Evolutionary conservation across 129 eudicot species (phyloP).

Genomic region (Dittrichia graveolens): DNA sequence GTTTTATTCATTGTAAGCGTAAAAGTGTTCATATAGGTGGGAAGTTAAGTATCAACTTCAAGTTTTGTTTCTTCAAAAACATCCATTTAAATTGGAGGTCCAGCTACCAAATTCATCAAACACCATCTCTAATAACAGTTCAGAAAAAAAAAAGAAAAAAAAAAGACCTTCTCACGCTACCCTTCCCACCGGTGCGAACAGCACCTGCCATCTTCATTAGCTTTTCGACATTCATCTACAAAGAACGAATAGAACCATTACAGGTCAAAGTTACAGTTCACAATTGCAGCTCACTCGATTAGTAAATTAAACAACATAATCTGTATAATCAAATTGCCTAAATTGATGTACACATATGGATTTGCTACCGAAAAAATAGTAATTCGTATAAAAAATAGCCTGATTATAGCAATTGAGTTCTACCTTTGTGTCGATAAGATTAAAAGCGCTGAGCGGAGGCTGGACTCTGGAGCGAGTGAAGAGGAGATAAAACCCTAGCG

Average conservation of each 20-base stretch:
- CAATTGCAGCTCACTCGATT: background rate
- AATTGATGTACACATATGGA: background rate
- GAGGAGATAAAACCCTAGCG: slow-evolving; percentile 23
- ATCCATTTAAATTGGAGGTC: background rate
- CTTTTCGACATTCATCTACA: slow-evolving; percentile 81
- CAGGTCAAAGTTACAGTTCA: background rate
- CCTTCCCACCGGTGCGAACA: slow-evolving; percentile 80
- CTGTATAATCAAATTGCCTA: background rate
- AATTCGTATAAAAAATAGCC: background rate
- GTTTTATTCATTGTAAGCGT: too few relatives aligned
- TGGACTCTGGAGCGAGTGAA: background rate
- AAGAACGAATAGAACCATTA: background rate
- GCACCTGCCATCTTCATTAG: slow-evolving; percentile 86
- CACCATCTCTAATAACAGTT: background rate
- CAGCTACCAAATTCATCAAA: background rate
- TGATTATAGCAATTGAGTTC: too few relatives aligned
- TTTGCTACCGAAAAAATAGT: background rate
- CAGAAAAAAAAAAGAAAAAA: background rate
- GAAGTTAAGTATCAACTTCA: too few relatives aligned
- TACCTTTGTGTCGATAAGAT: slow-evolving; percentile 24
- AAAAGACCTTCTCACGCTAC: slow-evolving; percentile 62
- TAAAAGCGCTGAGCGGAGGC: background rate
- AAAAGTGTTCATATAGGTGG: too few relatives aligned
- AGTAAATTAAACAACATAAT: background rate
- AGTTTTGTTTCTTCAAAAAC: background rate